phyloP scores from a whole-genome alignment of 768 basidiomycete genomes.

The Daedaleopsis sinensis region DNA sequence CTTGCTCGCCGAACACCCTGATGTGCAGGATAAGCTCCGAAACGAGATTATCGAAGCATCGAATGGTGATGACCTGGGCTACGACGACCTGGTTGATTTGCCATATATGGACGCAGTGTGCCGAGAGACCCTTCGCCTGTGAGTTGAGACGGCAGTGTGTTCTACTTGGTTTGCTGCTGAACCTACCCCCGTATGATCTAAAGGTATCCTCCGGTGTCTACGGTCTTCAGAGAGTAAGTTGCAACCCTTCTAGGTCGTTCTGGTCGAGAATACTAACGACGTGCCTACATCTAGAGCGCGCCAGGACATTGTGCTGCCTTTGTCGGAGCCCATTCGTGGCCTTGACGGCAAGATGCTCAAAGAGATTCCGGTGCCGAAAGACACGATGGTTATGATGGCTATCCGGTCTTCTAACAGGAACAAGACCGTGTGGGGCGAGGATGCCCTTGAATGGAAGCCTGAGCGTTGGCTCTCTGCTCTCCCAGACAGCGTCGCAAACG shows the following conservation, averaged over 20 bases:
- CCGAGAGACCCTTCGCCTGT: slow-evolving; percentile 19
- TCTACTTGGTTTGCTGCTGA: background rate
- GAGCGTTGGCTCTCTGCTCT: no score
- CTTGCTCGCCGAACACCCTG: slow-evolving; percentile 30
- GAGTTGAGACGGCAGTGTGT: background rate
- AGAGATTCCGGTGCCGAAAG: slow-evolving; percentile 39
- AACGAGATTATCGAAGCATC: slow-evolving; percentile 19
- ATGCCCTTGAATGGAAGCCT: no score
- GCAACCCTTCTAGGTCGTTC: no score
- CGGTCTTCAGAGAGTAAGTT: slow-evolving; percentile 19
- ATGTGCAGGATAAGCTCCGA: slow-evolving; percentile 38
- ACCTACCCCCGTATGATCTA: no score
- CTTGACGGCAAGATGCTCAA: slow-evolving; percentile 16
- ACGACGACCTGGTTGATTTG: slow-evolving; percentile 15
- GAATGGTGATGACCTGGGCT: slow-evolving; percentile 16
- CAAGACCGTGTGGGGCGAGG: slow-evolving; percentile 45
- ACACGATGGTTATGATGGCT: slow-evolving; percentile 40
- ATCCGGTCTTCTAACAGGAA: slow-evolving; percentile 45
- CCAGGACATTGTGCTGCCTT: slow-evolving; percentile 47
- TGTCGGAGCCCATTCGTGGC: slow-evolving; percentile 16
- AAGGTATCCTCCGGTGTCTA: slow-evolving; percentile 14
- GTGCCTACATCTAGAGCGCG: no score
- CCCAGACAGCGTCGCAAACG: slow-evolving; percentile 8
- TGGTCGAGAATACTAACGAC: no score
- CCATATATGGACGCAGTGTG: slow-evolving; percentile 21